These are phyloP conservation scores for Nitzschia putrida DNA, from an alignment of 108 stramenopile genomes.

Conservation along the genomic window DNA sequence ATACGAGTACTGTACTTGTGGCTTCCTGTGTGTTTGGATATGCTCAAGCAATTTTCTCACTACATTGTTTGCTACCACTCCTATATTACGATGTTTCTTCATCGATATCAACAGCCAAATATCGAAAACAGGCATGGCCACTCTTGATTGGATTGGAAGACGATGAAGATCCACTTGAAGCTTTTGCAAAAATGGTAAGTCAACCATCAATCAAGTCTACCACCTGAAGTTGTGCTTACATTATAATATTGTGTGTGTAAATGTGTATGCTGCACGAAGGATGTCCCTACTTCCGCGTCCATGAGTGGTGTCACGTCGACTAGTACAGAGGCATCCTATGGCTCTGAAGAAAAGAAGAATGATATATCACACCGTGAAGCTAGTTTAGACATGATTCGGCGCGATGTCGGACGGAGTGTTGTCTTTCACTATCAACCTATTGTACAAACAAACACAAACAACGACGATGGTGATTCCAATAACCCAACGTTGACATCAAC, in stretches of 20 bases:
- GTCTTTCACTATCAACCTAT: conserved; percentile 32
- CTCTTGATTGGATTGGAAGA: conserved; percentile 29
- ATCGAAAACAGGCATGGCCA: conserved; percentile 39
- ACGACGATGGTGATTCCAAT: background rate
- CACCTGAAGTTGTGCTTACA: too few species aligned
- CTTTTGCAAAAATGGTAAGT: too few species aligned
- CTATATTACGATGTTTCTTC: background rate
- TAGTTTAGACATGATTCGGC: conserved; percentile 35
- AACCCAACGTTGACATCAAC: too few species aligned
- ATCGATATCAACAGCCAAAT: conserved; percentile 1
- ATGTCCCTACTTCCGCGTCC: too few species aligned
- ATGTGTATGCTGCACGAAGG: too few species aligned
- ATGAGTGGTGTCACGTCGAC: too few species aligned
- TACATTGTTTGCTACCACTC: background rate
- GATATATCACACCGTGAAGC: conserved; percentile 7
- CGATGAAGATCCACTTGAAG: too few species aligned
- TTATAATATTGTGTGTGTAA: too few species aligned
- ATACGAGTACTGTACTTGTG: too few species aligned
- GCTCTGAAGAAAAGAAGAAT: conserved; percentile 21
- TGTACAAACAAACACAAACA: background rate
- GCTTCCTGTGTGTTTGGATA: too few species aligned
- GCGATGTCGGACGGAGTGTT: conserved; percentile 41
- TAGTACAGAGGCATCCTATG: background rate
- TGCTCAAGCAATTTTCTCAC: background rate
- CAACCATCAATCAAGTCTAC: too few species aligned